Evolutionary conservation across 257 asterid species (phyloP).

Genomic region (Solanum sitiens): DNA sequence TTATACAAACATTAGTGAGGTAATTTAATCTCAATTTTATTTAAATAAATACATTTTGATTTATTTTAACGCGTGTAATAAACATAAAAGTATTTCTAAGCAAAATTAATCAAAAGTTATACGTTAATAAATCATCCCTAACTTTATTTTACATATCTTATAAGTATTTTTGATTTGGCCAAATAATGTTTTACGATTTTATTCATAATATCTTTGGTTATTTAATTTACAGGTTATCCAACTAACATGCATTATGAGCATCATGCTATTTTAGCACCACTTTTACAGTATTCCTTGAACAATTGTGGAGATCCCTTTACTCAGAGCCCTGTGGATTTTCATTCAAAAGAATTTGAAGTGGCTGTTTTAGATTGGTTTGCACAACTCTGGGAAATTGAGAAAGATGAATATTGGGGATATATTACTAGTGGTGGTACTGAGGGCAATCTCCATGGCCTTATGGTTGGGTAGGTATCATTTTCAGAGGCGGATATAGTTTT

Average conservation of each 20-base stretch:
- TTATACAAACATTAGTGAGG: no score
- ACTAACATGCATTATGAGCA: not conserved
- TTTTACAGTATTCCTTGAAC: not conserved
- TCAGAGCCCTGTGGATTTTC: not conserved
- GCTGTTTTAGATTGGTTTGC: constrained; percentile 13
- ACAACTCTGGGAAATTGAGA: not conserved
- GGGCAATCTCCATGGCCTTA: not conserved
- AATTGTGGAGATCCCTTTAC: not conserved
- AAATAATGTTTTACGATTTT: no score
- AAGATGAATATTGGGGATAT: constrained; percentile 8
- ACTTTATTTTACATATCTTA: no score
- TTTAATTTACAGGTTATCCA: not conserved
- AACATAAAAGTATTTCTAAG: no score
- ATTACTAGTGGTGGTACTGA: not conserved
- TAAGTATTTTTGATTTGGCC: no score
- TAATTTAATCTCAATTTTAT: no score
- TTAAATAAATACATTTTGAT: no score
- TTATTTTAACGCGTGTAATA: no score
- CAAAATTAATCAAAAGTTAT: no score
- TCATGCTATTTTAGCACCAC: not conserved
- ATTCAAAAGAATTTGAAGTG: constrained; percentile 9
- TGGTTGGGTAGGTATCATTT: not conserved
- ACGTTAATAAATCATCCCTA: no score
- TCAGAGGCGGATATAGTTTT: not conserved
- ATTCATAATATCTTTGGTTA: not conserved